Evolutionary conservation across 805 yeast species (phyloP), one percentile per base, ranked within the genome.

Genomic region (Priceomyces castillae): DNA sequence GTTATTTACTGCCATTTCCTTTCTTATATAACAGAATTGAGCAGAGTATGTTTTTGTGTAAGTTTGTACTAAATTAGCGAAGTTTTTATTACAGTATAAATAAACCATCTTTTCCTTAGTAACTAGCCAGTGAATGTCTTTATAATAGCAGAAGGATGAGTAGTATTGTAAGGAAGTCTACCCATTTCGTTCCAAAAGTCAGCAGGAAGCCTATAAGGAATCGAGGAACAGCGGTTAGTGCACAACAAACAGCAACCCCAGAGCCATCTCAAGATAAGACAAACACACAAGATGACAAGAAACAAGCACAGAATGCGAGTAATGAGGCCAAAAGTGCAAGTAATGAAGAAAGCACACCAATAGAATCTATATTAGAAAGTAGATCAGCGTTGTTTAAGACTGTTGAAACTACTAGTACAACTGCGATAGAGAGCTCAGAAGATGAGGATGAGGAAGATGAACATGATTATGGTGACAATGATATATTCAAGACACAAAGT

Each of bases 131-230:
- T 28, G 31, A n/a, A 11, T 28, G 15, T 28, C 31, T 28, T 28
- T n/a, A 28, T 4, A 12, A 5, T 28, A 34, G 9, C 25, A 12
- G 20, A 36, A 26, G n/a, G 38, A 73, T 73, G 78, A 73, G 77
- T 62, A 68, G 76, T 64, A 61, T 74, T 18, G 71, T 72, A 39
- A 71, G 69, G 62, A 64, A 63, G 57, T 77, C 81, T 19, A 75
- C 84, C 10, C 78, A 84, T 43, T 84, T 84, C 61, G 70, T 76
- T n/a, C 90, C 90, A 2, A 82, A 81, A 48, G 49, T 66, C 30
- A 62, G 58, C 51, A 61, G 58, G 50, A 52, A 61, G 31, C 47
- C 50, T 7, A 46, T 54, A 14, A 54, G 59, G 45, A 58, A 30
- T 18, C 34, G 40, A 16, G 30, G 31, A 23, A 7, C 7, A 4